Conservation (phyloP, 2,329 filamentous ascomycete species). For the Cladosporium oxysporum region DNA sequence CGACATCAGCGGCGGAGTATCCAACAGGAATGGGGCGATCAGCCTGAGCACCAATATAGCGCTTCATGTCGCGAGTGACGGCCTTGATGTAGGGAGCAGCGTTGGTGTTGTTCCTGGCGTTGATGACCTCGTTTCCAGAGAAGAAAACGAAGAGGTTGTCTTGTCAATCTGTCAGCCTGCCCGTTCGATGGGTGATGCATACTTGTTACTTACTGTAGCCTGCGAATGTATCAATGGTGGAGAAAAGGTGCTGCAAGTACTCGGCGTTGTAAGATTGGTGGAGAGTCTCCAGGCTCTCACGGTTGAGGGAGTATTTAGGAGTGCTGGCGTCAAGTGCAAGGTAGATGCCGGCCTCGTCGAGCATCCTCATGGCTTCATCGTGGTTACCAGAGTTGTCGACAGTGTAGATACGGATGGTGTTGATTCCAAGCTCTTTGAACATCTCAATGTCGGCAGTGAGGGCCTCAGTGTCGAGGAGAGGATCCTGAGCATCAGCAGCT, state of each 20-base stretch:
- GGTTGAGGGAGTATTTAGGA: constrained; percentile 83
- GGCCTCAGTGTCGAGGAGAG: constrained; percentile 67
- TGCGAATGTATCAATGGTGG: constrained; percentile 80
- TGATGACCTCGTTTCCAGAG: constrained; percentile 74
- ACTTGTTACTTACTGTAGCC: constrained; percentile 56
- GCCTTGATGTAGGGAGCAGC: constrained; percentile 71
- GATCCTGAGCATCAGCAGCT: constrained; percentile 65
- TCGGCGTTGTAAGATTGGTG: constrained; percentile 77
- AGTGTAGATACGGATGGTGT: constrained; percentile 90
- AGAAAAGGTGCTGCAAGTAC: constrained; percentile 84
- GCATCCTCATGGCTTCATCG: constrained; percentile 77
- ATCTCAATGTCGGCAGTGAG: constrained; percentile 78
- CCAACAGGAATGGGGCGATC: constrained; percentile 73
- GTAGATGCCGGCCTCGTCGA: constrained; percentile 86
- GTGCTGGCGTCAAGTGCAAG: constrained; percentile 89
- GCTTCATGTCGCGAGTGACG: constrained; percentile 77
- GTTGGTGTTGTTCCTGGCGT: constrained; percentile 61
- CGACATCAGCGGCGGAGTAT: constrained; percentile 82
- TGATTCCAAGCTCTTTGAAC: constrained; percentile 83
- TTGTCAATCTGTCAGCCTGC: constrained; percentile 1
- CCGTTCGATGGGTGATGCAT: too few relatives aligned
- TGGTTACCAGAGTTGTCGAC: constrained; percentile 83
- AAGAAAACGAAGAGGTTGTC: constrained; percentile 85
- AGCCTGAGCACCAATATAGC: constrained; percentile 71
- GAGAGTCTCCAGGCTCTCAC: constrained; percentile 58